phyloP scores from a whole-genome alignment of 768 basidiomycete genomes.

The Lactarius akahatsu region DNA sequence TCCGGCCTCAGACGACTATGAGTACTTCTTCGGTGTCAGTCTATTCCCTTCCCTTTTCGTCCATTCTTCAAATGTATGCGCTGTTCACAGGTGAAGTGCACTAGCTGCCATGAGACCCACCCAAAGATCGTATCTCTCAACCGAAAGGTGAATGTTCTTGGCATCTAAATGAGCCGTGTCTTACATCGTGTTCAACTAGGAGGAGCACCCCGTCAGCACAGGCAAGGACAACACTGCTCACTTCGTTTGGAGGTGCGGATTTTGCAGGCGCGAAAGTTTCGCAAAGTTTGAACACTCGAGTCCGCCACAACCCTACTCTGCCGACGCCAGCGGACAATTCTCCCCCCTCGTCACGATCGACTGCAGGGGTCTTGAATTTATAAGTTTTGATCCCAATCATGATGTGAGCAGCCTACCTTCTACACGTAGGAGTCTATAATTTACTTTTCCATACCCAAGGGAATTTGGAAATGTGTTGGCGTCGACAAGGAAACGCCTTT shows the following conservation, averaged over 20 bases:
- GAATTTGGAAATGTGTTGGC: slow-evolving; percentile 76
- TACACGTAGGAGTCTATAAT: not conserved
- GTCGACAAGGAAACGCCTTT: slow-evolving; percentile 55
- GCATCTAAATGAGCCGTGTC: not conserved
- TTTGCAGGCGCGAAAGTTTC: slow-evolving; percentile 78
- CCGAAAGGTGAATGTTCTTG: slow-evolving; percentile 47
- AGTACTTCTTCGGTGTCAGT: slow-evolving; percentile 74
- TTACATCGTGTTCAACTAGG: slow-evolving; percentile 43
- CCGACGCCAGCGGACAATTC: slow-evolving; percentile 59
- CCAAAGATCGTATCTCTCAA: slow-evolving; percentile 72
- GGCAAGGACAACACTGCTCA: slow-evolving; percentile 69
- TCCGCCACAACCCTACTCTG: slow-evolving; percentile 53
- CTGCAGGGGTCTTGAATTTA: slow-evolving; percentile 85
- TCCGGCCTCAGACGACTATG: slow-evolving; percentile 67
- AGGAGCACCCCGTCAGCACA: slow-evolving; percentile 62
- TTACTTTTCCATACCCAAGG: slow-evolving; percentile 45
- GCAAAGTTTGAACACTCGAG: slow-evolving; percentile 69
- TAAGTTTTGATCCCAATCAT: slow-evolving; percentile 62
- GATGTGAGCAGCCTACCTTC: slow-evolving; percentile 41
- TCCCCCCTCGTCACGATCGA: slow-evolving; percentile 70
- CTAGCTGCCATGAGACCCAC: slow-evolving; percentile 73
- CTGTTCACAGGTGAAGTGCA: slow-evolving; percentile 65
- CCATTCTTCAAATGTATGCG: slow-evolving; percentile 15
- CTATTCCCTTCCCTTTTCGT: not conserved
- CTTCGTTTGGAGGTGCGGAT: slow-evolving; percentile 78